Percentiles rank a stretch among this genome's conserved stretches.
These are phyloP conservation scores for Alternaria consortialis DNA, from an alignment of 2,329 filamentous ascomycete species.

Conservation along the genomic window DNA sequence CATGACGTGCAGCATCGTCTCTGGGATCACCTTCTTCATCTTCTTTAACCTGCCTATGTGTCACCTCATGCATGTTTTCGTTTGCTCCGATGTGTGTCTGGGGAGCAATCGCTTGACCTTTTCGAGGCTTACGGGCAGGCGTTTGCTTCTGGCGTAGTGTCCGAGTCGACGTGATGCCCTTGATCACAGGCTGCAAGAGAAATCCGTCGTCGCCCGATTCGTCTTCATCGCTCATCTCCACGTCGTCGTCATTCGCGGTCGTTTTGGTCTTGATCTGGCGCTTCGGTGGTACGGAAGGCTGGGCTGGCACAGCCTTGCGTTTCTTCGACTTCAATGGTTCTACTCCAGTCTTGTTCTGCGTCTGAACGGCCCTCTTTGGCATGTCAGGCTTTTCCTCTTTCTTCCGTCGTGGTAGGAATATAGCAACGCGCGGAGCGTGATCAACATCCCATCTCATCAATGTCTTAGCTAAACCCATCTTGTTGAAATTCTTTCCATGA, in stretches of 20 bases:
- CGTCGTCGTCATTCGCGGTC: neutral
- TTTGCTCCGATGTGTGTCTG: neutral
- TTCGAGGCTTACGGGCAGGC: neutral
- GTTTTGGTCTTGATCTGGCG: neutral
- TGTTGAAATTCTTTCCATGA: neutral
- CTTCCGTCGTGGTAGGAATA: neutral
- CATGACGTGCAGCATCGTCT: neutral
- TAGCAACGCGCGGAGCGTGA: neutral
- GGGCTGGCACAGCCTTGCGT: neutral
- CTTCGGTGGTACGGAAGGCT: neutral
- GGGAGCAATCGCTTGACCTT: fast-evolving
- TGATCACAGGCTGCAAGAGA: neutral
- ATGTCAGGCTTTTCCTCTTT: neutral
- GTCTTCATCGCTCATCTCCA: neutral
- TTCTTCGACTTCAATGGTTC: neutral
- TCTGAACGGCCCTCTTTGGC: neutral
- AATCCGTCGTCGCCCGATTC: neutral
- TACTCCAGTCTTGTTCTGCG: neutral
- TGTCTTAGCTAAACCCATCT: neutral
- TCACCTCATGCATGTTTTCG: neutral
- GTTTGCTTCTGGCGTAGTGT: neutral
- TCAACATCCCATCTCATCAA: neutral
- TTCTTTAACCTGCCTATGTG: neutral
- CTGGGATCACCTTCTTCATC: neutral
- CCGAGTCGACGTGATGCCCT: neutral